Base-by-base conservation (phyloP, 148 eudicot species). In the Rhododendron ferrugineum region DNA sequence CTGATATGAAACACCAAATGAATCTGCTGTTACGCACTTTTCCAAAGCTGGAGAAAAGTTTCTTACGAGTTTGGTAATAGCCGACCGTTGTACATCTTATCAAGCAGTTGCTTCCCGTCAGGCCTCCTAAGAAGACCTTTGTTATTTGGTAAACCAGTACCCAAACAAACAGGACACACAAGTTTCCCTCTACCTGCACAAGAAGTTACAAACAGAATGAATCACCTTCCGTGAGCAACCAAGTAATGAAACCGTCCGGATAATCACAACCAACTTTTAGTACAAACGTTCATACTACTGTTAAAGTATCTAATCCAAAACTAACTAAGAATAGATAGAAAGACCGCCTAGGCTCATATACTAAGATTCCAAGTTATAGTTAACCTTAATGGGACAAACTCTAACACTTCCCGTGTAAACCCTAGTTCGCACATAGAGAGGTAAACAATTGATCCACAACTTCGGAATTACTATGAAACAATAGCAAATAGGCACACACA, bases 121-220 rank as follows among this genome's bases (percentile, higher is more conserved):
- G 99, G 99, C 87, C 99, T 89, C 89, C 99, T 89, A 76, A 97
- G 95, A 85, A 97, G 94, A 79, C 99, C 99, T 92, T 97, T 97
- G 88, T 97, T 97, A 85, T 97, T 97, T 15, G 99, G 98, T 76
- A 96, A 82, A 86, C 99, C 99, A 47, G 99, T 96, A 47, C 99
- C 99, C 86, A 97, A 86, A 86, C 99, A 97, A 78, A 97, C 96
- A 74, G 99, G 99, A 88, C 99, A 97, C 49, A 97, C 99, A 52
- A 97, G 93, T 87, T 95, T 97, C 81, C 99, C 99, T 89, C 99
- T 90, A 81, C 99, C 99, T 97, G 91, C 83, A 82, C 20, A 82
- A 46, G 8, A 88, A 62, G 8, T 52, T 75, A 86, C 2, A 52
- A 79, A 30, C 16, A n/a, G 36, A 52, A 30, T 47, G 82, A 22